Evolutionary conservation across 1,139 yeast genomes (phyloP).

Genomic region (Yamadazyma triangularis): DNA sequence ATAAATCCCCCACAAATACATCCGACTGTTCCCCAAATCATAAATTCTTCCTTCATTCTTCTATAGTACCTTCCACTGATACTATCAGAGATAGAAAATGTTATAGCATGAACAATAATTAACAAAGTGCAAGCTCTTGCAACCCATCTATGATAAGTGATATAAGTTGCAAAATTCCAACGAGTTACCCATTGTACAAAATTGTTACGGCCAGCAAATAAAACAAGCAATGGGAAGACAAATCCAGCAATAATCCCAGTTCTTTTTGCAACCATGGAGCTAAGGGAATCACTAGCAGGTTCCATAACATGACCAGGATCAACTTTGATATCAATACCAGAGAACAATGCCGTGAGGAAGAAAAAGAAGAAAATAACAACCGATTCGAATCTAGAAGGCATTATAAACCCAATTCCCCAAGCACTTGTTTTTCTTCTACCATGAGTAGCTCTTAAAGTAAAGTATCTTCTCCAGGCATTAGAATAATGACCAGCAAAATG

Average conservation of each 20-base stretch:
- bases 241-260: conserved; percentile 24
- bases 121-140: conserved; percentile 20
- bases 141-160: conserved; percentile 28
- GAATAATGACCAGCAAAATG: conserved; percentile 21
- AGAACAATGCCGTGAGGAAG: conserved; percentile 38
- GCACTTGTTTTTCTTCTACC: conserved; percentile 21
- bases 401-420: conserved; percentile 14
- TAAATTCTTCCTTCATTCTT: conserved; percentile 28
- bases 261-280: conserved; percentile 23
- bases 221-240: conserved; percentile 21
- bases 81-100: conserved; percentile 15
- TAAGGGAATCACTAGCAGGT: conserved; percentile 9
- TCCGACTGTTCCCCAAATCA: conserved; percentile 47
- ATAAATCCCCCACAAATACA: conserved; percentile 29
- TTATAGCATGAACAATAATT: conserved; percentile 21
- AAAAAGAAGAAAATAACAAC: conserved; percentile 35
- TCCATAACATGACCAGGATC: conserved; percentile 20
- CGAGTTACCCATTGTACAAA: conserved; percentile 29
- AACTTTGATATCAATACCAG: conserved; percentile 18
- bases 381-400: conserved; percentile 28
- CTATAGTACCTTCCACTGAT: conserved; percentile 12
- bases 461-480: conserved; percentile 25
- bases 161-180: conserved; percentile 27
- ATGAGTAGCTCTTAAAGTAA: conserved; percentile 30
- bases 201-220: conserved; percentile 32